Percentiles rank a stretch among this genome's conserved stretches.
phyloP scores from a whole-genome alignment of 2,329 filamentous ascomycete species.

The Colletotrichum higginsianum region DNA sequence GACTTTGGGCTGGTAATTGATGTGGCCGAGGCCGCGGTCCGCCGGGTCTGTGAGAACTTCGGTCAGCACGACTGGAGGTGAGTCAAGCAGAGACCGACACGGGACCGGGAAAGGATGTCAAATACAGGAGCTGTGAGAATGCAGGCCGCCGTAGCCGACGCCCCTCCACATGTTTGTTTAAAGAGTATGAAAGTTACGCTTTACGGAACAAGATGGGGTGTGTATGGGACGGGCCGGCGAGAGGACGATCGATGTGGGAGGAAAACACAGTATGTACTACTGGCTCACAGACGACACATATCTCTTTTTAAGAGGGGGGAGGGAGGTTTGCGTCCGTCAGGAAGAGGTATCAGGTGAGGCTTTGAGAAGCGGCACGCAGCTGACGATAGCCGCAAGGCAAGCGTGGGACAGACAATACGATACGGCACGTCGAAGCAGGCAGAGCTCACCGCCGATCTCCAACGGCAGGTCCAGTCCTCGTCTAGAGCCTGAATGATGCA shows the following conservation, averaged over 20 bases:
- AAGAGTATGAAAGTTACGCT: constrained; percentile 1
- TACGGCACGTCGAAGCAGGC: constrained; percentile 10
- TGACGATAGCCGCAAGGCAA: constrained; percentile 24
- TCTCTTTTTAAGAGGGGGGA: constrained; percentile 9
- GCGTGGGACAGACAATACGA: not conserved
- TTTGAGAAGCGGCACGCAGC: constrained; percentile 30
- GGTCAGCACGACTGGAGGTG: constrained; percentile 52
- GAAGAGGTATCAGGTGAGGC: constrained; percentile 17
- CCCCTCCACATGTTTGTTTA: constrained; percentile 42
- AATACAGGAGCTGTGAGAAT: constrained; percentile 43
- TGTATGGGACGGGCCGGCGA: not conserved
- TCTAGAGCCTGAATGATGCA: constrained; percentile 37
- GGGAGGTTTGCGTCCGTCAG: not conserved
- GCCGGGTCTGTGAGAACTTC: constrained; percentile 62
- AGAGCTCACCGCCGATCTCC: constrained; percentile 40
- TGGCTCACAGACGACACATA: constrained; percentile 37
- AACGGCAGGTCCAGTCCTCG: constrained; percentile 16
- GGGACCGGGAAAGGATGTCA: constrained; percentile 26
- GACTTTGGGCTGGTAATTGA: constrained; percentile 81
- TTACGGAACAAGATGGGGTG: not conserved
- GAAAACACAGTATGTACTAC: constrained; percentile 36
- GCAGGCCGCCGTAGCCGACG: constrained; percentile 42
- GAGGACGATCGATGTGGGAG: not conserved
- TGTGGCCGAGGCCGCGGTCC: constrained; percentile 63
- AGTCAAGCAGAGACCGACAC: constrained; percentile 40